Conservation (phyloP, 306 rosid species). For the peach (Prunus persica) region Prunus_persica_NCBIv2 NC_034013.1:15055501-15056000, state of each 20-base stretch:
- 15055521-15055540: conserved; percentile 47
- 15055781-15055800: conserved; percentile 70
- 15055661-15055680: conserved; percentile 1
- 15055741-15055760: conserved; percentile 85
- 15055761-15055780: conserved; percentile 88
- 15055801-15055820: conserved; percentile 53
- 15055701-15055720: conserved; percentile 94
- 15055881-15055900: conserved; percentile 58
- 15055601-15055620: neutral
- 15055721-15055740: conserved; percentile 89
- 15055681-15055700: conserved; percentile 50
- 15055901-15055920: conserved; percentile 23
- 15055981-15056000: neutral
- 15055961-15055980: conserved; percentile 20
- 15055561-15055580: conserved; percentile 26
- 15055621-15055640: conserved; percentile 5
- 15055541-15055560: conserved; percentile 32
- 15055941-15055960: conserved; percentile 7
- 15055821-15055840: conserved; percentile 88
- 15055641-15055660: neutral
- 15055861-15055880: conserved; percentile 99
- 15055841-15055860: conserved; percentile 94
- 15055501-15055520: conserved; percentile 77
- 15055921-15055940: conserved; percentile 16
- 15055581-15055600: neutral